Percentiles rank a stretch among this genome's conserved stretches.
Evolutionary conservation across 2,329 filamentous ascomycete genomes (phyloP).

Genomic region (Sporothrix protearum): DNA sequence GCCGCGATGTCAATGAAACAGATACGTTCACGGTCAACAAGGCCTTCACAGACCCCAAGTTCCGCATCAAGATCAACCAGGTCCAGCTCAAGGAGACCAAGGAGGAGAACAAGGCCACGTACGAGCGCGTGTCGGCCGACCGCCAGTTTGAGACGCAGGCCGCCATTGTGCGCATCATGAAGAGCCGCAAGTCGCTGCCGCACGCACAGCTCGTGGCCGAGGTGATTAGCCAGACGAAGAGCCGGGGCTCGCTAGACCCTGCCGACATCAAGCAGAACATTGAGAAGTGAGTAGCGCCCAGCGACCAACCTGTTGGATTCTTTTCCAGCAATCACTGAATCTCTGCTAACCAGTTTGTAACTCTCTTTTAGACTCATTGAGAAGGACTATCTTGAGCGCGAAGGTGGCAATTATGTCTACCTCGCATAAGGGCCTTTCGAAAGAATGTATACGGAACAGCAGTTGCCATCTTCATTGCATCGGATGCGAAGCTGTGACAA

Average conservation of each 20-base stretch:
- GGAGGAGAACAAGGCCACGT: constrained; percentile 90
- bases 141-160: constrained; percentile 95
- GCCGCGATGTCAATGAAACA: constrained; percentile 69
- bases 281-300: constrained; percentile 65
- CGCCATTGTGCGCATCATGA: constrained; percentile 95
- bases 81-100: constrained; percentile 96
- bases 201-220: constrained; percentile 87
- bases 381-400: constrained; percentile 86
- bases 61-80: constrained; percentile 96
- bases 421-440: constrained; percentile 49
- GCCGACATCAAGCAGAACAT: constrained; percentile 95
- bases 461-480: not conserved
- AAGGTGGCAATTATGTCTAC: constrained; percentile 68
- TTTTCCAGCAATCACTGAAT: not conserved
- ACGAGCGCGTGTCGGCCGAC: constrained; percentile 84
- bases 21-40: constrained; percentile 85
- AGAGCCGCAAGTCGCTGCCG: constrained; percentile 80
- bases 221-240: constrained; percentile 87
- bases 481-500: not conserved
- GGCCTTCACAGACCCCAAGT: constrained; percentile 73
- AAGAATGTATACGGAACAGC: not conserved
- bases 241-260: constrained; percentile 78
- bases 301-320: not conserved
- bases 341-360: not conserved
- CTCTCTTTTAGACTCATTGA: constrained; percentile 66